A percentile compares a stretch with the other conserved stretches of the same genome.
phyloP scores from a whole-genome alignment of 805 yeast species.

The Kodamaea kaohsiungensis region DNA sequence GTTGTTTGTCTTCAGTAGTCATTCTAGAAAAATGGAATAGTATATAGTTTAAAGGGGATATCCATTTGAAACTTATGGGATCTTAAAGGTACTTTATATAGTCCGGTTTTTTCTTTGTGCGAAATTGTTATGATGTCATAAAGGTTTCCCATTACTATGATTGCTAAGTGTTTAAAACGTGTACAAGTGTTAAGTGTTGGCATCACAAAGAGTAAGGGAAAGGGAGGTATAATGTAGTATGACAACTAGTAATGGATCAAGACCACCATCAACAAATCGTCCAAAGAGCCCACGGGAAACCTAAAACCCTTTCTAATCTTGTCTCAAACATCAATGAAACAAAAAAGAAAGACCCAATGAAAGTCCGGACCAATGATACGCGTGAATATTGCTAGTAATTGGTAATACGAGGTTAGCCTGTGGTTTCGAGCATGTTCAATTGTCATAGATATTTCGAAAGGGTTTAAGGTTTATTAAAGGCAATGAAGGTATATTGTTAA shows the following conservation, averaged over 20 bases:
- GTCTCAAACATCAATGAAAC: neutral
- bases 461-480: neutral
- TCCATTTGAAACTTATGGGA: neutral
- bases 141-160: neutral
- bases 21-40: neutral
- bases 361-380: neutral
- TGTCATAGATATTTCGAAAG: neutral
- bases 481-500: neutral
- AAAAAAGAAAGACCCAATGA: neutral
- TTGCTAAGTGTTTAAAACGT: neutral
- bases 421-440: neutral
- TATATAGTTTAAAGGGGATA: neutral
- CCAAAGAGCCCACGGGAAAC: no score
- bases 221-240: neutral
- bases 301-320: no score
- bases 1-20: conserved; percentile 9
- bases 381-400: neutral
- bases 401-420: neutral
- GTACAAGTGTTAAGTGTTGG: neutral
- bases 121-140: neutral
- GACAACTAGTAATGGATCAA: no score
- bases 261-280: no score
- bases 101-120: neutral
- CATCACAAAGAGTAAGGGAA: neutral
- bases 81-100: neutral